A percentile compares a stretch with the other conserved stretches of the same genome.
Evolutionary conservation across 1,284 basidiomycete species (phyloP).

Genomic region (Trametes versicolor): DNA sequence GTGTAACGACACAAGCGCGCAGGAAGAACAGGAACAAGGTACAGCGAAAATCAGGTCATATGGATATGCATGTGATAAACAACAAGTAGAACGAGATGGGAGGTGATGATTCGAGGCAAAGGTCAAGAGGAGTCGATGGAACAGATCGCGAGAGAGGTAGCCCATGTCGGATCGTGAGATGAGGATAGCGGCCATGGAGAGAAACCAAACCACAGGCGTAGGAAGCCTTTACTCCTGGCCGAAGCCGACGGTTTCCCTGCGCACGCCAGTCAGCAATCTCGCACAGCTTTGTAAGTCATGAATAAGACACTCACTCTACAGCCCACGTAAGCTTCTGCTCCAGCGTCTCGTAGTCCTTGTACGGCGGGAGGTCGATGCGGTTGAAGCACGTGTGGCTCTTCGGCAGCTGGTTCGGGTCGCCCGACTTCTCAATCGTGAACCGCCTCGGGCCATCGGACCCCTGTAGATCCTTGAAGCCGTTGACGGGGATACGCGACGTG

Average conservation of each 20-base stretch:
- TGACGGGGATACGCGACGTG: slow-evolving; percentile 96
- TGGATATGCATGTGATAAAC: slow-evolving; percentile 30
- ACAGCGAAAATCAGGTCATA: slow-evolving; percentile 23
- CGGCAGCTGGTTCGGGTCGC: slow-evolving; percentile 91
- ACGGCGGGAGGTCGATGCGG: slow-evolving; percentile 90
- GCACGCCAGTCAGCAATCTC: slow-evolving; percentile 19
- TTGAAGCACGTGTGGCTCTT: slow-evolving; percentile 95
- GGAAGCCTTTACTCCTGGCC: slow-evolving; percentile 51
- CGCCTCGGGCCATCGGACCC: slow-evolving; percentile 95
- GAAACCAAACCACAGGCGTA: background rate
- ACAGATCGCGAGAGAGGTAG: slow-evolving; percentile 5
- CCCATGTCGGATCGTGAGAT: background rate
- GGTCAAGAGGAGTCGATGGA: background rate
- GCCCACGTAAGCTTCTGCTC: slow-evolving; percentile 92
- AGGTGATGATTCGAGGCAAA: too few relatives aligned
- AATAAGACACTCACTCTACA: slow-evolving; percentile 74
- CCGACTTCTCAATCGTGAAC: slow-evolving; percentile 96
- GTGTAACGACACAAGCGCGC: slow-evolving; percentile 12
- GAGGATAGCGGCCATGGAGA: too few relatives aligned
- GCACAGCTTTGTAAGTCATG: slow-evolving; percentile 11
- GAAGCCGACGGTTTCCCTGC: slow-evolving; percentile 57
- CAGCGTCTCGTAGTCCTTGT: slow-evolving; percentile 89
- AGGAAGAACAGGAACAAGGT: slow-evolving; percentile 7
- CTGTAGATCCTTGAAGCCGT: slow-evolving; percentile 99
- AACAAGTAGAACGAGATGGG: background rate